Conservation (phyloP, 495 filamentous ascomycete species). For the Penicillium flavigenum region DNA sequence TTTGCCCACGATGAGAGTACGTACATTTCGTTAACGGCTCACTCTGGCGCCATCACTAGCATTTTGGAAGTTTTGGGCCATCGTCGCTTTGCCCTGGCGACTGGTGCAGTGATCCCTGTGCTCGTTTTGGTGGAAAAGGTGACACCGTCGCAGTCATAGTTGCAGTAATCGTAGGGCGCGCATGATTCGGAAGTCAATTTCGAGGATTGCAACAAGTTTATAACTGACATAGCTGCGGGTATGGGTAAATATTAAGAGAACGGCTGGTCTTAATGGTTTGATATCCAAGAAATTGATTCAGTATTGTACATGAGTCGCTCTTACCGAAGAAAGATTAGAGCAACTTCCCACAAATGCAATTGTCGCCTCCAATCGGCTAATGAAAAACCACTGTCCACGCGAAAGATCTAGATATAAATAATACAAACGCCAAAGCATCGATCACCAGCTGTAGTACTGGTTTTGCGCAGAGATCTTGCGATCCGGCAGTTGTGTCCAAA, state of each 20-base stretch:
- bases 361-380: constrained; percentile 17
- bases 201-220: background rate
- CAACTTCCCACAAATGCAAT: constrained; percentile 29
- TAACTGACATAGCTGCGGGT: background rate
- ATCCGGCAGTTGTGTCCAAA: constrained; percentile 86
- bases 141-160: background rate
- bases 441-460: constrained; percentile 86
- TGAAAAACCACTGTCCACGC: constrained; percentile 19
- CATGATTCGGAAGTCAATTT: background rate
- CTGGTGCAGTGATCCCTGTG: constrained; percentile 71
- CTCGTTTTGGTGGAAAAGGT: constrained; percentile 56
- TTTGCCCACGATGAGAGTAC: constrained; percentile 60
- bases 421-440: constrained; percentile 29
- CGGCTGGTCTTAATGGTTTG: background rate
- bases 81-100: constrained; percentile 61
- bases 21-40: constrained; percentile 68
- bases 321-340: constrained; percentile 9
- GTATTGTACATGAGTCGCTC: constrained; percentile 33
- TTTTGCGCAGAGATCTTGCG: constrained; percentile 61
- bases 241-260: constrained; percentile 1
- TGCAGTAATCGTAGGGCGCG: background rate
- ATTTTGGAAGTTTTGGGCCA: constrained; percentile 63
- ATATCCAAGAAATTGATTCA: constrained; percentile 22
- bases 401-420: constrained; percentile 26
- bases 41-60: constrained; percentile 66